Percentiles rank a stretch among this genome's conserved stretches.
Conservation (phyloP, 139 green algal genomes). For the Coccomyxa sp. region DNA sequence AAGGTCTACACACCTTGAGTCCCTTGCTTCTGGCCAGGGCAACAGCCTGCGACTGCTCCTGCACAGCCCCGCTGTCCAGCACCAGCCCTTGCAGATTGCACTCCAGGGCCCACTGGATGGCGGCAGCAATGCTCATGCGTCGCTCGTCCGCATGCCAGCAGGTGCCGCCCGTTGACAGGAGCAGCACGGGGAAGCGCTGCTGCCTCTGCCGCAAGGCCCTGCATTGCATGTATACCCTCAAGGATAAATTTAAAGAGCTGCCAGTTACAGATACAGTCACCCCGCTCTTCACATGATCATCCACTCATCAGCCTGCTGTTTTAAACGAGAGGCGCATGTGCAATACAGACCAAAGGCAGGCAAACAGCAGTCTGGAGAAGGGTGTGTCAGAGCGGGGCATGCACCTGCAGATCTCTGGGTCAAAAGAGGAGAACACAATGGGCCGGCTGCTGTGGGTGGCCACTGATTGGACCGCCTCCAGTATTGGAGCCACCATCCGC, state of each 20-base stretch:
- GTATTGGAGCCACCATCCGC: slow-evolving; percentile 35
- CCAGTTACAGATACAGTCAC: no score
- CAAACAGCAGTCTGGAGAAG: neutral
- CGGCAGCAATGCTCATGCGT: slow-evolving; percentile 59
- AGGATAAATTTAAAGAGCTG: no score
- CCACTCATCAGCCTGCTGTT: no score
- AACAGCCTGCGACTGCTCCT: slow-evolving; percentile 23
- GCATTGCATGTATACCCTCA: no score
- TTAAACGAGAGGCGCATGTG: no score
- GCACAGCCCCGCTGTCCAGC: slow-evolving; percentile 44
- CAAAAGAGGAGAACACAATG: slow-evolving; percentile 80
- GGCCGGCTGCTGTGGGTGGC: slow-evolving; percentile 9
- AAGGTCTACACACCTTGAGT: slow-evolving; percentile 29
- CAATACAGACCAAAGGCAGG: neutral
- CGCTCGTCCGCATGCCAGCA: slow-evolving; percentile 59
- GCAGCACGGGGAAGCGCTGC: slow-evolving; percentile 60
- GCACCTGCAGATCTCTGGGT: slow-evolving; percentile 76
- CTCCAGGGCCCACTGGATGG: slow-evolving; percentile 51
- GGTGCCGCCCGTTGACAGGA: slow-evolving; percentile 63
- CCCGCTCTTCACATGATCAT: no score
- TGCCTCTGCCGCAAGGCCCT: slow-evolving; percentile 34
- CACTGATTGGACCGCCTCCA: slow-evolving; percentile 23
- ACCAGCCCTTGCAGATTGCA: slow-evolving; percentile 63
- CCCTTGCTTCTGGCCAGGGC: slow-evolving; percentile 22
- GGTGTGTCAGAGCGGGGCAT: no score